Evolutionary conservation across 2,329 filamentous ascomycete species (phyloP).

Genomic region (Neonectria punicea): DNA sequence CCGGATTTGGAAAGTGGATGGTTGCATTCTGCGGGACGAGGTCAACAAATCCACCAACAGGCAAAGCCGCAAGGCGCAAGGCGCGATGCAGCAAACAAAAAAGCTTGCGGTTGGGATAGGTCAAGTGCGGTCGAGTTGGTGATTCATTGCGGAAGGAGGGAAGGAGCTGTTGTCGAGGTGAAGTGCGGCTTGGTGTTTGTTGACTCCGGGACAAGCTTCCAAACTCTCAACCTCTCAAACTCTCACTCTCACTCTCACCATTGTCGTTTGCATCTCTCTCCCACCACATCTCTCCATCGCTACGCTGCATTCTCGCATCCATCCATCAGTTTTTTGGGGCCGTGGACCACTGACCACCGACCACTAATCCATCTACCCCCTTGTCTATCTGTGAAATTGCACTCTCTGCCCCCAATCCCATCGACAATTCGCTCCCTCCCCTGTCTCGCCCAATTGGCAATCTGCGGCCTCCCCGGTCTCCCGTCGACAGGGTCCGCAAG

Average conservation of each 20-base stretch:
- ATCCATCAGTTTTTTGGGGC: background rate
- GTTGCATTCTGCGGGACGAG: background rate
- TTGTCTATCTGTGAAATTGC: constrained; percentile 43
- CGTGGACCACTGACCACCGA: background rate
- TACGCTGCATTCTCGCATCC: constrained; percentile 2
- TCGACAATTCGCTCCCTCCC: constrained; percentile 30
- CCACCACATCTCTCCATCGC: background rate
- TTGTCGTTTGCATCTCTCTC: background rate
- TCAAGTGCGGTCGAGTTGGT: background rate
- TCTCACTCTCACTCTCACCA: background rate
- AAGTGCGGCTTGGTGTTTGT: background rate
- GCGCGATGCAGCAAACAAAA: too few species aligned
- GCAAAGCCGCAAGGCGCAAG: background rate
- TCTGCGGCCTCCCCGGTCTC: constrained; percentile 29
- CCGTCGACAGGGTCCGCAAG: constrained; percentile 27
- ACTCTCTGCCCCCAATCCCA: constrained; percentile 22
- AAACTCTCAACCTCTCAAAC: background rate
- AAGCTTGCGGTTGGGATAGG: background rate
- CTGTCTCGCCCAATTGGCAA: constrained; percentile 26
- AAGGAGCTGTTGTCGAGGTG: background rate
- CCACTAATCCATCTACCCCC: constrained; percentile 18
- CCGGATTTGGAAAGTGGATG: background rate
- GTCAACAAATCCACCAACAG: background rate
- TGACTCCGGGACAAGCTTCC: background rate
- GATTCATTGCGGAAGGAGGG: background rate